phyloP scores from a whole-genome alignment of 192 early-diverging fungal species.

The Paraglomus brasilianum region DNA sequence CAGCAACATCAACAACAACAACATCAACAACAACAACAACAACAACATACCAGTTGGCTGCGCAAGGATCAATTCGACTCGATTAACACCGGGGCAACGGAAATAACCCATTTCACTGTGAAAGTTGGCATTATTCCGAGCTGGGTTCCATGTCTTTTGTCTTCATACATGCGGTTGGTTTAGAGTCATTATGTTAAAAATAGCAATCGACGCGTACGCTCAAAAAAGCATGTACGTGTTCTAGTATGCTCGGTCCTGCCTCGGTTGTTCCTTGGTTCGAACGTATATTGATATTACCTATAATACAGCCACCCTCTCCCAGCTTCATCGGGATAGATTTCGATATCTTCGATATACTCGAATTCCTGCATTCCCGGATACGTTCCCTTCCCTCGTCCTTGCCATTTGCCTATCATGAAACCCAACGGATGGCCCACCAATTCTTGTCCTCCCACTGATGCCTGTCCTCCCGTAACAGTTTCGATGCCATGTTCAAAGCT shows the following conservation, averaged over 20 bases:
- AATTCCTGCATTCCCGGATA: slow-evolving; percentile 18
- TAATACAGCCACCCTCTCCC: slow-evolving; percentile 22
- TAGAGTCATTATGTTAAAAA: background rate
- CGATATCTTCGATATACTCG: slow-evolving; percentile 16
- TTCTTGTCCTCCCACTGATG: no score
- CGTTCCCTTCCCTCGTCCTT: slow-evolving; percentile 2
- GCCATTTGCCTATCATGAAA: slow-evolving; percentile 22
- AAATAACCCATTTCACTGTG: slow-evolving; percentile 21
- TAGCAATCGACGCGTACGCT: no score
- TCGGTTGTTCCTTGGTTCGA: no score
- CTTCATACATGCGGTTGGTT: background rate
- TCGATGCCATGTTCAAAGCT: background rate
- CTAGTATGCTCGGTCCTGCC: no score
- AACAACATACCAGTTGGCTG: slow-evolving; percentile 16
- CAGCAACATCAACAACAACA: no score
- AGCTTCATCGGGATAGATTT: slow-evolving; percentile 24
- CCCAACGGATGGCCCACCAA: slow-evolving; percentile 26
- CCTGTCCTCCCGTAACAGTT: no score
- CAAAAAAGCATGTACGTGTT: no score
- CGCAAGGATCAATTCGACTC: slow-evolving; percentile 20
- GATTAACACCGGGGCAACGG: slow-evolving; percentile 8
- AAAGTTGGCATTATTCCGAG: slow-evolving; percentile 21
- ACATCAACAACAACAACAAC: no score
- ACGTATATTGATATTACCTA: no score
- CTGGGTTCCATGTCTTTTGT: slow-evolving; percentile 17